Conservation (phyloP, 73 alveolate genomes). For the Chromera velia region DNA sequence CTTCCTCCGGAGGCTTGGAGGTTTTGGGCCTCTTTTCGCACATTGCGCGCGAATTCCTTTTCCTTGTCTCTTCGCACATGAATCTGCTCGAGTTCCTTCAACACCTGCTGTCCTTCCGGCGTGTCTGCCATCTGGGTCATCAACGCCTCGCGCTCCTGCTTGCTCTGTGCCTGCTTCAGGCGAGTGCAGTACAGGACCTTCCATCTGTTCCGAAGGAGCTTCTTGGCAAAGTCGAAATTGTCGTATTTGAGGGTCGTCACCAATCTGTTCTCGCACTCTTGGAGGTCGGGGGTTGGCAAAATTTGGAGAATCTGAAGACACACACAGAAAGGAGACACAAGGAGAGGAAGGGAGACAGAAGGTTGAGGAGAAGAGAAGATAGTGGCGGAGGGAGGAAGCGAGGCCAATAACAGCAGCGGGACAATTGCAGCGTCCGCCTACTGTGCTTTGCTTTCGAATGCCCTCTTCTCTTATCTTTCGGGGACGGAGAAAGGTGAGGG, state of each 20-base stretch:
- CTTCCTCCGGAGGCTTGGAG: neutral
- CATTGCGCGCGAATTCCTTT: neutral
- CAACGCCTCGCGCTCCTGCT: neutral
- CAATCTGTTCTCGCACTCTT: slow-evolving; percentile 57
- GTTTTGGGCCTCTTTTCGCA: neutral
- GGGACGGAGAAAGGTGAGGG: neutral
- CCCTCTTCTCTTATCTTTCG: neutral
- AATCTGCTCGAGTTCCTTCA: neutral
- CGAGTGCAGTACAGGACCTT: slow-evolving; percentile 37
- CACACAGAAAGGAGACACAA: neutral
- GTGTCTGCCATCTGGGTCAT: neutral
- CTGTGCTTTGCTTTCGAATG: slow-evolving; percentile 12
- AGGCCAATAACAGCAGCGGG: neutral
- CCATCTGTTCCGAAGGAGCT: slow-evolving; percentile 49
- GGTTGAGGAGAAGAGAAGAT: neutral
- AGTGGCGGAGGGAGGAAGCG: neutral
- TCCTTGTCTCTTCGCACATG: neutral
- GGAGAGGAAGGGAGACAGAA: neutral
- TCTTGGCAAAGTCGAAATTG: slow-evolving; percentile 52
- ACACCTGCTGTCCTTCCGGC: neutral
- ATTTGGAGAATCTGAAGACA: slow-evolving; percentile 40
- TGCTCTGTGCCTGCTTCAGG: no score
- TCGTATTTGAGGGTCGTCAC: slow-evolving; percentile 46
- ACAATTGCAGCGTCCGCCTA: slow-evolving; percentile 22
- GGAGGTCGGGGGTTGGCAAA: slow-evolving; percentile 45